Base-by-base conservation (phyloP, 331 rosid species). In the Rhamnella rubrinervis region DNA sequence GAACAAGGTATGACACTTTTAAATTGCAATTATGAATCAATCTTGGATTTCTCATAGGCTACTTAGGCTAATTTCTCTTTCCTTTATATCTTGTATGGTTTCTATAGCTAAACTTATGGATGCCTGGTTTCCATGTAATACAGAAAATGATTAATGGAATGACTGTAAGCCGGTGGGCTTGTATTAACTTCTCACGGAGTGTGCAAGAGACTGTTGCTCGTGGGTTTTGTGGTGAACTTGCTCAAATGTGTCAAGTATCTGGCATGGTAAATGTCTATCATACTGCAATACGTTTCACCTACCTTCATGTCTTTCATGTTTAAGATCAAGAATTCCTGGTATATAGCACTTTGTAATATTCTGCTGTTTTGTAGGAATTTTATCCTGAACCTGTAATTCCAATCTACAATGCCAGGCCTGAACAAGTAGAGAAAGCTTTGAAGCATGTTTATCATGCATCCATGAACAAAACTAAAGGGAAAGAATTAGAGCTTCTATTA, bases 131-230 rank as follows among this genome's bases (percentile, higher is more conserved):
- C 61, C 65, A 52, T 72, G 75, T 72, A 75, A 60, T 72, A 52
- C 95, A 95, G 98, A 95, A 95, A 91, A 90, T 95, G 98, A 95
- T 95, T 68, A 88, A 95, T 73, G 98, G 98, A 66, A 95, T 95
- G 98, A 86, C 96, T 11, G 98, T 95, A 55, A 91, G 72, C 81
- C 92, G 96, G 63, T 95, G 98, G 98, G 98, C 97, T 26, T 95
- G 98, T 78, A 89, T 95, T 44, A 95, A 95, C 75, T 95, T 95
- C 83, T 95, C 98, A 15, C 65, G 95, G 74, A 85, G 92, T 4
- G 96, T 95, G 79, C 98, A 95, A 79, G 98, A 95, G 70, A 86
- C 88, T 15, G 93, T 91, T 50, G 95, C 90, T 63, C 96, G 97
- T 55, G 88, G 96, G n/a, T 95, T 92, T 80, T 91, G 98, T 53